These are phyloP conservation scores for Allium fistulosum DNA, from an alignment of 106 monocot genomes.

Conservation along the genomic window DNA sequence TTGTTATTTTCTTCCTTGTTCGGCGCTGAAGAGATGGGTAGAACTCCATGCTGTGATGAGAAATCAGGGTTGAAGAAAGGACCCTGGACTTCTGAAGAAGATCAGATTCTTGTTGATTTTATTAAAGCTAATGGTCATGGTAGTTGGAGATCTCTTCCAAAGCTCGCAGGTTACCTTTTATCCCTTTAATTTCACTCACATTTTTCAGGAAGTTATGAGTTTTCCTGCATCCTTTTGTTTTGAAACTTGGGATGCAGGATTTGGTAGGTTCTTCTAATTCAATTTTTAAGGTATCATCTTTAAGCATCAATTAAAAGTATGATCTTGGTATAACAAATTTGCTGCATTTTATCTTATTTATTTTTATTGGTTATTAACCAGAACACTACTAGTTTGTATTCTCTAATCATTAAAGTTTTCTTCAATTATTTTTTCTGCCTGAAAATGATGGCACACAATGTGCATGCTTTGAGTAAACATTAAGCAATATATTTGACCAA, in stretches of 20 bases:
- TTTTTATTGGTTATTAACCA: too few relatives aligned
- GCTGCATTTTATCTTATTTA: too few relatives aligned
- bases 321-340: neutral
- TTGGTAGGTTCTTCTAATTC: neutral
- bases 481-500: constrained; percentile 3
- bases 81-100: constrained; percentile 71
- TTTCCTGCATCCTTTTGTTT: neutral
- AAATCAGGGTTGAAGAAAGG: constrained; percentile 61
- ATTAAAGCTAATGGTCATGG: constrained; percentile 63
- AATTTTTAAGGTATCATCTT: neutral
- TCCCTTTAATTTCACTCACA: neutral
- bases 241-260: neutral
- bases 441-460: too few relatives aligned
- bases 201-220: neutral
- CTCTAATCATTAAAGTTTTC: neutral
- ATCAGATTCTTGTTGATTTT: constrained; percentile 59
- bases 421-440: neutral
- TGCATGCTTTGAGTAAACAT: neutral
- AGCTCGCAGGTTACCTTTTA: constrained; percentile 42
- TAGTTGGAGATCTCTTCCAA: constrained; percentile 69
- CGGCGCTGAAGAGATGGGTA: constrained; percentile 27
- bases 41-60: constrained; percentile 62
- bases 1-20: neutral
- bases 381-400: too few relatives aligned
- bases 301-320: neutral